A percentile compares a stretch with the other conserved stretches of the same genome.
Evolutionary conservation across 495 filamentous ascomycete species (phyloP).

Genomic region (Neurospora terricola): DNA sequence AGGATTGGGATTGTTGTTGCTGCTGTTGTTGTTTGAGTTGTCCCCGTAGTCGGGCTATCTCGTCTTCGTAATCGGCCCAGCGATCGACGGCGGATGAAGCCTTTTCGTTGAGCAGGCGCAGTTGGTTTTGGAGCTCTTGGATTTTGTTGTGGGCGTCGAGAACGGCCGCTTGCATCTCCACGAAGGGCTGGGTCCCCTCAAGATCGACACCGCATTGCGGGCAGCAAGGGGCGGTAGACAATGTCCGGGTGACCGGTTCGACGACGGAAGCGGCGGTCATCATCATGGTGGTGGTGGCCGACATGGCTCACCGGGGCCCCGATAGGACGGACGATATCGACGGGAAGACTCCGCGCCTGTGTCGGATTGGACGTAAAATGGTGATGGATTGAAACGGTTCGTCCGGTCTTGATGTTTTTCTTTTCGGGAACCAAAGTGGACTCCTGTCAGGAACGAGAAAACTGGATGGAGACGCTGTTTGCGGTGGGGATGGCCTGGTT

Average conservation of each 20-base stretch:
- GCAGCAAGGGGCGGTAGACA: constrained; percentile 19
- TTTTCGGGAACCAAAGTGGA: not conserved
- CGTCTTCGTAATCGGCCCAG: constrained; percentile 92
- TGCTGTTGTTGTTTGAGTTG: constrained; percentile 16
- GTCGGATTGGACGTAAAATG: not conserved
- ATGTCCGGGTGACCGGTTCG: not conserved
- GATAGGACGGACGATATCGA: not conserved
- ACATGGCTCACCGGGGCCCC: not conserved
- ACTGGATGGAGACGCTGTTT: not conserved
- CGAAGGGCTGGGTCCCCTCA: constrained; percentile 17
- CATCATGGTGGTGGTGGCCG: not conserved
- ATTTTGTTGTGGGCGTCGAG: constrained; percentile 58
- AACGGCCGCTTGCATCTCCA: constrained; percentile 41
- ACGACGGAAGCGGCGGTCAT: not conserved
- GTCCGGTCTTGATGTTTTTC: not conserved
- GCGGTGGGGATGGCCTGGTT: not conserved
- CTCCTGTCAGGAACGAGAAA: not conserved
- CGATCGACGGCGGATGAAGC: constrained; percentile 67
- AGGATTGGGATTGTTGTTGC: constrained; percentile 2
- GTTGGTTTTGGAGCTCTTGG: constrained; percentile 71
- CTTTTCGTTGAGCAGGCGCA: constrained; percentile 63
- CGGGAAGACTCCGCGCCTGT: not conserved
- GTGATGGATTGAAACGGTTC: not conserved
- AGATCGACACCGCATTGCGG: constrained; percentile 30
- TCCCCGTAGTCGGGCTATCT: constrained; percentile 57